Percentiles rank a stretch among this genome's conserved stretches.
Conservation (phyloP, 2,329 filamentous ascomycete genomes). For the Aspergillus sp. region DNA sequence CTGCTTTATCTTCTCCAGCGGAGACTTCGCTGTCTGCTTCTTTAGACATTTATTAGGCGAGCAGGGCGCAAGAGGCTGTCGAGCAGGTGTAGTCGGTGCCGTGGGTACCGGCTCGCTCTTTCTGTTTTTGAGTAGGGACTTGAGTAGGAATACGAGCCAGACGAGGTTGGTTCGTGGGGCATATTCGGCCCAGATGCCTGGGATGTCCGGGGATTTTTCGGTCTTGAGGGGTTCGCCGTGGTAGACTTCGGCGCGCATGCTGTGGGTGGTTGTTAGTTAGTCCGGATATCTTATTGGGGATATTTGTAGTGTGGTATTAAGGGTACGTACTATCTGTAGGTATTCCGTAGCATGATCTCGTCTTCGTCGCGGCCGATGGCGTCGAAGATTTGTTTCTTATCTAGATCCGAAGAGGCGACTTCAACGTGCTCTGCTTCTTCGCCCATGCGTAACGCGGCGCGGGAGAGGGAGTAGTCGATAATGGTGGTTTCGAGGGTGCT, state of each 20-base stretch:
- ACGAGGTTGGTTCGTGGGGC: conserved; percentile 63
- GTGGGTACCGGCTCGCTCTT: conserved; percentile 21
- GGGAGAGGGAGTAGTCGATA: conserved; percentile 68
- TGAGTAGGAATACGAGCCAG: conserved; percentile 64
- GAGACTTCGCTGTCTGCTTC: conserved; percentile 11
- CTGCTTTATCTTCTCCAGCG: not conserved
- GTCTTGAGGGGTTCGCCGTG: conserved; percentile 46
- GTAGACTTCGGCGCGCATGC: conserved; percentile 46
- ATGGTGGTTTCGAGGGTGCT: conserved; percentile 63
- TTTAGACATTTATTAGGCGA: conserved; percentile 33
- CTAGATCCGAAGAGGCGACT: conserved; percentile 44
- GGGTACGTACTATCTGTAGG: conserved; percentile 43
- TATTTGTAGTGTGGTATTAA: not conserved
- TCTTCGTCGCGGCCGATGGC: conserved; percentile 45
- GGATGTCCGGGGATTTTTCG: conserved; percentile 35
- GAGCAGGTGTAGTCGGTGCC: conserved; percentile 10
- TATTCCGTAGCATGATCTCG: conserved; percentile 42
- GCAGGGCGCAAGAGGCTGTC: conserved; percentile 35
- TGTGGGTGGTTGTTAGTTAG: conserved; percentile 16
- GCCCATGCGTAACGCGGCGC: conserved; percentile 52
- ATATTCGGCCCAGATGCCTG: conserved; percentile 56
- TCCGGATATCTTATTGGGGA: conserved; percentile 2
- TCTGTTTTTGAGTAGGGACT: conserved; percentile 53
- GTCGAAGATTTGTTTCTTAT: conserved; percentile 47
- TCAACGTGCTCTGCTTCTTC: conserved; percentile 28